Conservation (phyloP, 2,329 filamentous ascomycete genomes). For the Trichoderma cornu-damae region DNA sequence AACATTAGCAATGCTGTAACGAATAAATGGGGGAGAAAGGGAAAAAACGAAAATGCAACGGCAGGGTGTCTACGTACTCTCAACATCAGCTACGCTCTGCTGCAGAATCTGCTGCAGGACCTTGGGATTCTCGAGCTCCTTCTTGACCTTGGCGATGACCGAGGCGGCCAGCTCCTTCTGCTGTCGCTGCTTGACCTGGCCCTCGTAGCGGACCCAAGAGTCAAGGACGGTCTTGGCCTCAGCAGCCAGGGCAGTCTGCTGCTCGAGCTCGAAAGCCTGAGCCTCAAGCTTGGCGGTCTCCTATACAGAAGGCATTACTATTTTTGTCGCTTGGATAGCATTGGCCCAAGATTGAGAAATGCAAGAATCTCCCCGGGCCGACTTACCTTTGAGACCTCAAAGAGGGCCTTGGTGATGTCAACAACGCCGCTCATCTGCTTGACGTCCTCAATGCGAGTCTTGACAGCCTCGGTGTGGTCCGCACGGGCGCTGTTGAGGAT, state of each 20-base stretch:
- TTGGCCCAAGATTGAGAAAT: background rate
- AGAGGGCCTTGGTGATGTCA: constrained; percentile 93
- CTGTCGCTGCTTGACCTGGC: constrained; percentile 97
- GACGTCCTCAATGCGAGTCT: constrained; percentile 89
- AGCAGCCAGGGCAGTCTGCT: constrained; percentile 82
- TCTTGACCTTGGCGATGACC: constrained; percentile 95
- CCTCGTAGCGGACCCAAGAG: constrained; percentile 97
- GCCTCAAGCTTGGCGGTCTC: constrained; percentile 97
- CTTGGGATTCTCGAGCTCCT: constrained; percentile 98
- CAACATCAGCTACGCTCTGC: constrained; percentile 92
- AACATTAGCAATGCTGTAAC: constrained; percentile 31
- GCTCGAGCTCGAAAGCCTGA: constrained; percentile 94
- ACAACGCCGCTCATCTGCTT: constrained; percentile 92
- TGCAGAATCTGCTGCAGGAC: constrained; percentile 94
- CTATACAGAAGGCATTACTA: constrained; percentile 40
- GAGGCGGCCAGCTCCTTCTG: constrained; percentile 90
- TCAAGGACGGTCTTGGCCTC: constrained; percentile 96
- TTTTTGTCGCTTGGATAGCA: background rate
- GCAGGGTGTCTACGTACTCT: constrained; percentile 59
- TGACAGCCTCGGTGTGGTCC: constrained; percentile 93
- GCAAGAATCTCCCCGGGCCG: background rate
- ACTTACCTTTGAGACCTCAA: constrained; percentile 94
- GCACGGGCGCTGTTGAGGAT: constrained; percentile 91
- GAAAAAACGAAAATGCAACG: background rate
- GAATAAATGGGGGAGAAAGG: too few relatives aligned